A percentile compares a stretch with the other conserved stretches of the same genome.
phyloP scores from a whole-genome alignment of 2,329 filamentous ascomycete species.

The Trichocomaceae sp. region DNA sequence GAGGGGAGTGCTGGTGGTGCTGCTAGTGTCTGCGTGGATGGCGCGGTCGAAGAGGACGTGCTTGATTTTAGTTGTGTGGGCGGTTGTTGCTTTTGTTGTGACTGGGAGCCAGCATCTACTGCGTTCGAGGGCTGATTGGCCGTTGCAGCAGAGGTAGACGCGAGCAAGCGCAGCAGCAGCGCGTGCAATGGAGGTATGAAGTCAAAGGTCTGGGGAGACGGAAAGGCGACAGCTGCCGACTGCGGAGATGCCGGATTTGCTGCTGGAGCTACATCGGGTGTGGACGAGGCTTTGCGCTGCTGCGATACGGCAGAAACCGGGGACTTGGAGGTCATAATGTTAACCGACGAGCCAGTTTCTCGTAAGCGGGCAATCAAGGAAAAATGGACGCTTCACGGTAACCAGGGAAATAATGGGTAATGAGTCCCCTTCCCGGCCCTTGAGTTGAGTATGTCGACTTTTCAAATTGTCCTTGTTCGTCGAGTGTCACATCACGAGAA shows the following conservation, averaged over 20 bases:
- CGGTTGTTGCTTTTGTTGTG: slow-evolving; percentile 33
- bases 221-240: slow-evolving; percentile 43
- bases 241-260: slow-evolving; percentile 41
- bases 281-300: slow-evolving; percentile 30
- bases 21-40: slow-evolving; percentile 3
- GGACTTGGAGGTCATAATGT: slow-evolving; percentile 30
- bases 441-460: no score
- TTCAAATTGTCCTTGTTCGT: no score
- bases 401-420: not conserved
- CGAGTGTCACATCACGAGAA: no score
- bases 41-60: not conserved
- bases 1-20: slow-evolving; percentile 17
- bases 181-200: slow-evolving; percentile 73
- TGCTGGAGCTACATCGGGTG: slow-evolving; percentile 25
- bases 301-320: slow-evolving; percentile 32
- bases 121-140: not conserved
- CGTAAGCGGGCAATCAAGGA: not conserved
- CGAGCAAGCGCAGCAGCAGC: slow-evolving; percentile 66
- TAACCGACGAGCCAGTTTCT: not conserved
- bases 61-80: slow-evolving; percentile 23
- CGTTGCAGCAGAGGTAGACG: slow-evolving; percentile 2
- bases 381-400: not conserved
- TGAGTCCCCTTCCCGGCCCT: not conserved
- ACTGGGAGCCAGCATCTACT: slow-evolving; percentile 1
- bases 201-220: slow-evolving; percentile 78